Evolutionary conservation across 306 rosid genomes (phyloP), one percentile per base, ranked within the genome.

Genomic region (Vigna trinervia): DNA sequence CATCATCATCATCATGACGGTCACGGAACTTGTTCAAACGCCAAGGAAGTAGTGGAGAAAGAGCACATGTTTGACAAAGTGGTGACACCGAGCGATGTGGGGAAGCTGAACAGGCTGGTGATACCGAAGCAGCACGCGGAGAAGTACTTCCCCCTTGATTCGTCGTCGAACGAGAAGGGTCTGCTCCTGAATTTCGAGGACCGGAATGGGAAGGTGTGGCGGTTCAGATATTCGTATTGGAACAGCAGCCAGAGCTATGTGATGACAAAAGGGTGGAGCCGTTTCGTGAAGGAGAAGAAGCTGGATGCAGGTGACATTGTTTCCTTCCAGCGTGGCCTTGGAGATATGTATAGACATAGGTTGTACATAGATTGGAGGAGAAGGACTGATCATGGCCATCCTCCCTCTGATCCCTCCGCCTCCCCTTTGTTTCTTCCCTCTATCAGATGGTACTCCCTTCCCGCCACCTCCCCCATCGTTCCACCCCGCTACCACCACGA

Each of bases 231-330:
- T 75, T 93, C 96, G 0, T 93, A 93, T 61, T 93, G 98, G 98
- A 93, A 89, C 62, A 93, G 98, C 76, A 90, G 96, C 85, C 98
- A 93, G 79, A 93, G 98, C 84, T 93, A 90, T 68, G 98, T 93
- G 23, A 93, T 93, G 93, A 93, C 98, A 10, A 93, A 91, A 28
- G 98, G 98, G 0, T 93, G 98, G 98, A 90, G 96, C 78, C 96
- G 98, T 38, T 93, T 93, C 13, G 98, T 93, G 11, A 93, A 90
- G 82, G 98, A 93, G 61, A 93, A 93, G 86, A 89, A 85, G 84
- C 91, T 93, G 0, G 91, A 93, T 20, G 92, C 98, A 0, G 98
- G 98, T 1, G 98, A 93, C 78, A 72, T 87, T 54, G 96, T 93
- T 3, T 93, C 96, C 1, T 93, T 93, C 71, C 85, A 90, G 51